Conservation (phyloP, 768 basidiomycete species). For the Chalciporus pseudorubinellus region DNA sequence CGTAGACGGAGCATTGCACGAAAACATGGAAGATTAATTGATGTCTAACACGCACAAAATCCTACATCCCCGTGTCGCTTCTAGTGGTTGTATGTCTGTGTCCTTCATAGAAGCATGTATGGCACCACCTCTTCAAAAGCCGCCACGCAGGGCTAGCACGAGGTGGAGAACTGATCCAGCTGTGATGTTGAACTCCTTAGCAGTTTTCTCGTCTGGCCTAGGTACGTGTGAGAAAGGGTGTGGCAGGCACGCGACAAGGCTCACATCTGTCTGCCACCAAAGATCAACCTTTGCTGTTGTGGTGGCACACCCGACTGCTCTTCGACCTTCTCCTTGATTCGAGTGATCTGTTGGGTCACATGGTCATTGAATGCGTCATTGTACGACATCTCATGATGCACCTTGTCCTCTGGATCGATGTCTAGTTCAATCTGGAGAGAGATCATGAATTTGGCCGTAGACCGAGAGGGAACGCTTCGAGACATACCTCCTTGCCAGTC, state of each 20-base stretch:
- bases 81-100: constrained; percentile 25
- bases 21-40: constrained; percentile 25
- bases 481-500: constrained; percentile 90
- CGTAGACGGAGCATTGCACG: background rate
- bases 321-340: constrained; percentile 97
- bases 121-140: constrained; percentile 41
- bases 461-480: background rate
- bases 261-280: constrained; percentile 89
- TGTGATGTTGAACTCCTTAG: constrained; percentile 76
- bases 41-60: constrained; percentile 30
- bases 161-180: constrained; percentile 90
- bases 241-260: constrained; percentile 21
- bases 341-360: constrained; percentile 80
- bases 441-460: constrained; percentile 10
- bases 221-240: background rate
- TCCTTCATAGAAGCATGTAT: constrained; percentile 13
- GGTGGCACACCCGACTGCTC: constrained; percentile 98
- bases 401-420: constrained; percentile 88
- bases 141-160: constrained; percentile 93
- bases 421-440: constrained; percentile 82
- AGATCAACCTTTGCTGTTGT: constrained; percentile 92
- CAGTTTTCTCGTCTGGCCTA: constrained; percentile 91
- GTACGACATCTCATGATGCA: constrained; percentile 26
- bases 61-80: constrained; percentile 18
- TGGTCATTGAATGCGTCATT: background rate